These are phyloP conservation scores for Suhomyces pyralidae DNA, from an alignment of 805 yeast species.

Conservation along the genomic window DNA sequence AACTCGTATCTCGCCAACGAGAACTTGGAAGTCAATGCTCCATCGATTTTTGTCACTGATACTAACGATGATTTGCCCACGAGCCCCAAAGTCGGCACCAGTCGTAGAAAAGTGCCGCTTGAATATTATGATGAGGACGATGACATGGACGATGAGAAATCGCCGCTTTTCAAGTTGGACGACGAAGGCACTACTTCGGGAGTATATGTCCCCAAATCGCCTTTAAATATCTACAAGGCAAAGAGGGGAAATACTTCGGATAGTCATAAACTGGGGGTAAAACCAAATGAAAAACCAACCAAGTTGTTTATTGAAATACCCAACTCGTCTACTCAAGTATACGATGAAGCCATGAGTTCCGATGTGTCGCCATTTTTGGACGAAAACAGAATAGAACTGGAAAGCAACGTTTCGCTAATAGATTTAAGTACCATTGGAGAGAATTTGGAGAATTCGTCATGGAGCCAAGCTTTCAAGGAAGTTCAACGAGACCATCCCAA, in stretches of 20 bases:
- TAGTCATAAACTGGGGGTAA: constrained; percentile 1
- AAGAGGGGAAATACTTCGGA: constrained; percentile 6
- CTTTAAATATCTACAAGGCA: constrained; percentile 21
- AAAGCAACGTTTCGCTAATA: constrained; percentile 13
- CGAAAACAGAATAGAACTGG: not conserved
- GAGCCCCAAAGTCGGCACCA: not conserved
- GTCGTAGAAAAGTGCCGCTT: not conserved
- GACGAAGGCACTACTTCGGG: constrained; percentile 17
- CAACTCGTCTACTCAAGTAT: constrained; percentile 1
- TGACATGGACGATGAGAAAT: constrained; percentile 6
- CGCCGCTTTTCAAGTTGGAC: not conserved
- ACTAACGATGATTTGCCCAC: not conserved
- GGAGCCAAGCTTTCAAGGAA: constrained; percentile 25
- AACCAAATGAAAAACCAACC: constrained; percentile 7
- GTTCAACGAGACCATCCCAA: constrained; percentile 7
- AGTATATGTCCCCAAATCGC: constrained; percentile 31
- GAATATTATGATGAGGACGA: constrained; percentile 5
- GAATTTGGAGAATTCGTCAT: constrained; percentile 21
- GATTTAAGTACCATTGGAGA: constrained; percentile 24
- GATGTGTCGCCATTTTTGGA: constrained; percentile 14
- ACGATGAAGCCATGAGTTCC: constrained; percentile 7
- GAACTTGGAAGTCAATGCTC: constrained; percentile 13
- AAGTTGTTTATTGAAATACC: constrained; percentile 19
- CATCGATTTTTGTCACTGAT: constrained; percentile 11
- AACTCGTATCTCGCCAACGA: constrained; percentile 27